phyloP scores from a whole-genome alignment of 768 basidiomycete genomes.

The Ramaria sp. region DNA sequence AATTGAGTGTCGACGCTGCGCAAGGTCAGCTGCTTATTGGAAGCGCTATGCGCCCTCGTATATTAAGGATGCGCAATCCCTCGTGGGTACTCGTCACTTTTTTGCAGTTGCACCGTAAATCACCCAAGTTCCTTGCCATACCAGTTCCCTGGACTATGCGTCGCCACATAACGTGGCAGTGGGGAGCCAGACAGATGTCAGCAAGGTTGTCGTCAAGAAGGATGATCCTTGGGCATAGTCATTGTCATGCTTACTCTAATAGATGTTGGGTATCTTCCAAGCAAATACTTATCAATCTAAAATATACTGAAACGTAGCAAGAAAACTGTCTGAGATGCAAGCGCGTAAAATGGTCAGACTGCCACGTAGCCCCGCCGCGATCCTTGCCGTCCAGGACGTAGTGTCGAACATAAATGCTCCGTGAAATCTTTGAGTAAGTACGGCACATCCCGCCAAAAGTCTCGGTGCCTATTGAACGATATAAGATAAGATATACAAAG shows the following conservation, averaged over 20 bases:
- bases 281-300: not conserved
- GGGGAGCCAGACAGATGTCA: slow-evolving; percentile 32
- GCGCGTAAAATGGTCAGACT: slow-evolving; percentile 30
- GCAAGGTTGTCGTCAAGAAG: slow-evolving; percentile 24
- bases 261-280: not conserved
- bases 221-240: slow-evolving; percentile 7
- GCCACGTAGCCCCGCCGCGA: slow-evolving; percentile 64
- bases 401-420: slow-evolving; percentile 63
- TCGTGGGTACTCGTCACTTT: slow-evolving; percentile 46
- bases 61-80: slow-evolving; percentile 60
- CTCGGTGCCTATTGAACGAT: slow-evolving; percentile 50
- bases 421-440: slow-evolving; percentile 74
- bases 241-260: not conserved
- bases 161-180: slow-evolving; percentile 54
- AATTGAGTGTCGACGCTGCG: slow-evolving; percentile 31
- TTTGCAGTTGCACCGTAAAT: not conserved
- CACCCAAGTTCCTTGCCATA: not conserved
- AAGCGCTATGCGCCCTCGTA: slow-evolving; percentile 31
- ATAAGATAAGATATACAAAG: slow-evolving; percentile 5
- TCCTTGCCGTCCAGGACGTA: slow-evolving; percentile 48
- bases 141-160: slow-evolving; percentile 44
- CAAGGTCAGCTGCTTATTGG: slow-evolving; percentile 32
- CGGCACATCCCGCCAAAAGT: slow-evolving; percentile 85
- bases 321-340: not conserved
- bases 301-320: not conserved